A percentile compares a stretch with the other conserved stretches of the same genome.
Evolutionary conservation across 2,329 filamentous ascomycete genomes (phyloP).

Genomic region (Fusarium ramigenum): DNA sequence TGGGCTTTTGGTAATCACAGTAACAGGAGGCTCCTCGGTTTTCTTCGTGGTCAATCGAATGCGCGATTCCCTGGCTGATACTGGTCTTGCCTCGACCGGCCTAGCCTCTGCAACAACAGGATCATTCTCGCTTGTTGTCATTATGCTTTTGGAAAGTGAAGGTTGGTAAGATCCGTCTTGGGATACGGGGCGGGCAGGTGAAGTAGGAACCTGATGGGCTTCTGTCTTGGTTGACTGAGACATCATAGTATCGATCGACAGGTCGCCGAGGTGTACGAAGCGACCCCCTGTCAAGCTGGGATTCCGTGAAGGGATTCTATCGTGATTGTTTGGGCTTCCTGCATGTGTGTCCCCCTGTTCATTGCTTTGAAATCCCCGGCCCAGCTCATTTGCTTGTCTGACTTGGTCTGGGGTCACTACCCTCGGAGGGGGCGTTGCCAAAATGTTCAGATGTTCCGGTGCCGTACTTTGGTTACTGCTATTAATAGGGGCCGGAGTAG

Average conservation of each 20-base stretch:
- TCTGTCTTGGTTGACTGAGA: constrained; percentile 24
- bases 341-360: neutral
- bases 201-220: neutral
- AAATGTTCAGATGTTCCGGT: constrained; percentile 36
- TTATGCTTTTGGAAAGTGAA: constrained; percentile 35
- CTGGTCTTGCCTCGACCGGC: constrained; percentile 8
- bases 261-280: constrained; percentile 30
- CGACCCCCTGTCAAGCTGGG: constrained; percentile 41
- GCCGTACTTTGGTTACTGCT: constrained; percentile 23
- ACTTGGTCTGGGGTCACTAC: constrained; percentile 33
- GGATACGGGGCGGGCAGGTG: constrained; percentile 9
- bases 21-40: constrained; percentile 17
- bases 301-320: constrained; percentile 34
- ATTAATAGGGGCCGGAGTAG: constrained; percentile 7
- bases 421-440: constrained; percentile 38
- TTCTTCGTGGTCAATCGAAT: constrained; percentile 20
- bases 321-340: neutral
- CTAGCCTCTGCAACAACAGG: constrained; percentile 26
- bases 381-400: constrained; percentile 31
- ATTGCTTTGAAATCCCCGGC: constrained; percentile 22
- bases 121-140: constrained; percentile 29
- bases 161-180: constrained; percentile 15
- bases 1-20: constrained; percentile 38
- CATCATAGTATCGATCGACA: constrained; percentile 44
- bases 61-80: constrained; percentile 22